phyloP scores from a whole-genome alignment of 192 early-diverging fungal species.

The Coemansia sp. region DNA sequence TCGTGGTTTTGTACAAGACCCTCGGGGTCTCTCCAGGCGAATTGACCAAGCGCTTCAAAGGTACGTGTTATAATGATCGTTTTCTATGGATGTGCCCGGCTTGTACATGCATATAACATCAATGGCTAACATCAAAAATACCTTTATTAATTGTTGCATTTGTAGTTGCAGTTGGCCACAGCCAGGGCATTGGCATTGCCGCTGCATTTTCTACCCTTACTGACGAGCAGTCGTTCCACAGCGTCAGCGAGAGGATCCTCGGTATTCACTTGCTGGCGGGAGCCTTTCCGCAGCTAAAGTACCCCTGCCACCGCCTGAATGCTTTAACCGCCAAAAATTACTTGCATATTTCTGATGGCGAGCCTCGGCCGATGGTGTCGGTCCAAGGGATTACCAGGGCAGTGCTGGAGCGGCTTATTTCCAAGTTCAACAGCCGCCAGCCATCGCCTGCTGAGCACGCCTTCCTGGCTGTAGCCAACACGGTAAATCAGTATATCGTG shows the following conservation, averaged over 20 bases:
- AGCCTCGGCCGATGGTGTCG: slow-evolving; percentile 15
- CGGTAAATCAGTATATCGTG: slow-evolving; percentile 26
- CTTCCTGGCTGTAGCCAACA: slow-evolving; percentile 32
- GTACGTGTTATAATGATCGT: slow-evolving; percentile 20
- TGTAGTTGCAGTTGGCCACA: slow-evolving; percentile 76
- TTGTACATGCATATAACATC: neutral
- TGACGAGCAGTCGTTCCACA: slow-evolving; percentile 78
- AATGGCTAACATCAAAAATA: neutral
- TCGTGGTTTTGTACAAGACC: slow-evolving; percentile 70
- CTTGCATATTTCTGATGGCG: neutral
- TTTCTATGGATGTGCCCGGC: neutral
- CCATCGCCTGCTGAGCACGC: slow-evolving; percentile 4
- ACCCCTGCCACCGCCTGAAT: slow-evolving; percentile 17
- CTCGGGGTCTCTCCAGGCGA: slow-evolving; percentile 61
- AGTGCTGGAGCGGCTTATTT: slow-evolving; percentile 10
- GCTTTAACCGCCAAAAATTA: neutral
- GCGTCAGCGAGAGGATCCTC: slow-evolving; percentile 78
- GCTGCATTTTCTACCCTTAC: slow-evolving; percentile 80
- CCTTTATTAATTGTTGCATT: neutral
- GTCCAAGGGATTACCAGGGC: slow-evolving; percentile 23
- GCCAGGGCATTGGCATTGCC: slow-evolving; percentile 88
- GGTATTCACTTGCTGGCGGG: slow-evolving; percentile 85
- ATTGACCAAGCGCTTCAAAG: slow-evolving; percentile 28
- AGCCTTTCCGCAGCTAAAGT: slow-evolving; percentile 72
- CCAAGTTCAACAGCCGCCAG: slow-evolving; percentile 22